Base-by-base conservation (phyloP, 1,139 yeast genomes). In the Tardiomyces digboiensis region DNA sequence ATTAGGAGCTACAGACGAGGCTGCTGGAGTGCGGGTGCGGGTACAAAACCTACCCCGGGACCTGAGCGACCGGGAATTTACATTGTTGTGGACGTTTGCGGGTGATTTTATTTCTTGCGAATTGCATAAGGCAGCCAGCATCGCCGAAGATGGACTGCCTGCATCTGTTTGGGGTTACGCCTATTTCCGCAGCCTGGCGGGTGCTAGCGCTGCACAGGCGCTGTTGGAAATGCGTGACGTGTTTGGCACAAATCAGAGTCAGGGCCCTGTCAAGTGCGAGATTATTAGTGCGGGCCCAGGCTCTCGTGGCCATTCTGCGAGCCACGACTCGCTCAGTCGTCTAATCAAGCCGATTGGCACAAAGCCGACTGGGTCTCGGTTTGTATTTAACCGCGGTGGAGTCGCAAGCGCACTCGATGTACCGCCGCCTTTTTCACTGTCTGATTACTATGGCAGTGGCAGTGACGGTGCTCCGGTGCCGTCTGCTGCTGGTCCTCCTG, bases 81-180 rank as follows among this genome's bases (percentile, higher is more conserved):
- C 78, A 38, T 70, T 85, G 29, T 71, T 89, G 26, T 89, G 89
- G 60, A 76, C 96, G 7, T 71, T 89, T 52, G 94, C 94, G 18
- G 71, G 75, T 46, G 95, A 86, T 54, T 86, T 83, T 52, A 60
- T 80, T 29, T 64, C 69, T 51, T 72, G 84, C 43, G 95, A 85
- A 52, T 62, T 86, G 43, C 66, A 67, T 41, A 56, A 56, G 43
- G 53, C 62, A 33, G 56, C 60, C 16, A 51, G 57, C 8, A 47
- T 57, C 29, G 57, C 58, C 2, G 60, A 63, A 23, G 66, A 64
- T 29, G 62, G 62, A 26, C 51, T 60, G 38, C 57, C 61, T 36
- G 47, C 55, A 38, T 60, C 62, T 2, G 67, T 70, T 29, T 69
- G 82, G 29, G 65, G 64, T 18, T 66, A 68, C 47, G 95, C 91